Conservation (phyloP, 1,284 basidiomycete species). For the Cutaneotrichosporon arboriforme region DNA sequence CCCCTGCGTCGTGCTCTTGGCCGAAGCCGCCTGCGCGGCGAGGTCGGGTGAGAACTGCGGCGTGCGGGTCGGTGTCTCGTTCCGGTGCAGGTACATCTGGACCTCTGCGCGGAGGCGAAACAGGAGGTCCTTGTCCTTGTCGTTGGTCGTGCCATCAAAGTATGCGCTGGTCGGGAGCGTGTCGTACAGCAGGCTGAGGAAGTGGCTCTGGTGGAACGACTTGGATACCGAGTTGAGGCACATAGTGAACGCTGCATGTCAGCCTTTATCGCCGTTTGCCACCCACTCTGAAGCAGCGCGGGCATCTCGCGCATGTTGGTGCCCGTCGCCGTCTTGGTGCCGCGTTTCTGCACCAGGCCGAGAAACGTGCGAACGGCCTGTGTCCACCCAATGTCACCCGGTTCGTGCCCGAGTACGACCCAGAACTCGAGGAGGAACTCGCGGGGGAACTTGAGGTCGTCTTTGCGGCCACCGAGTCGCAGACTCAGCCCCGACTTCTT, state of each 20-base stretch:
- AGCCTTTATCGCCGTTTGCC: not conserved
- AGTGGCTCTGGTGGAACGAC: conserved; percentile 33
- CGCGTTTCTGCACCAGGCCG: conserved; percentile 36
- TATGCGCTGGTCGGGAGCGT: conserved; percentile 30
- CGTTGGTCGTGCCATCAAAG: conserved; percentile 30
- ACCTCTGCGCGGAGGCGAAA: conserved; percentile 44
- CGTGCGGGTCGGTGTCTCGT: not conserved
- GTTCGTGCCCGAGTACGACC: conserved; percentile 33
- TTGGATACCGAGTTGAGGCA: conserved; percentile 19
- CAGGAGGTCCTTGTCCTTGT: conserved; percentile 42
- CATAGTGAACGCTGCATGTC: conserved; percentile 27
- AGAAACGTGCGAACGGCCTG: conserved; percentile 31
- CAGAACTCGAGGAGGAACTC: conserved; percentile 45
- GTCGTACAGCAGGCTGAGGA: conserved; percentile 29
- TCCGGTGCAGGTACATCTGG: conserved; percentile 28
- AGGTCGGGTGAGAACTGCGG: conserved; percentile 6
- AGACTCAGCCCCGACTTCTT: conserved; percentile 26
- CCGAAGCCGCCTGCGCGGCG: conserved; percentile 2
- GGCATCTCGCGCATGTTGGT: conserved; percentile 42
- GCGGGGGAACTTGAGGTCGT: conserved; percentile 39
- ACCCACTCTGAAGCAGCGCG: conserved; percentile 37
- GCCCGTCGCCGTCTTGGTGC: conserved; percentile 41
- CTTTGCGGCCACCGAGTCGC: conserved; percentile 20
- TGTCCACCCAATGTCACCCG: conserved; percentile 39
- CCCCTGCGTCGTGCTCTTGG: not conserved